A percentile compares a stretch with the other conserved stretches of the same genome.
Evolutionary conservation across 768 basidiomycete species (phyloP).

Genomic region (Lactifluus hygrophoroides): DNA sequence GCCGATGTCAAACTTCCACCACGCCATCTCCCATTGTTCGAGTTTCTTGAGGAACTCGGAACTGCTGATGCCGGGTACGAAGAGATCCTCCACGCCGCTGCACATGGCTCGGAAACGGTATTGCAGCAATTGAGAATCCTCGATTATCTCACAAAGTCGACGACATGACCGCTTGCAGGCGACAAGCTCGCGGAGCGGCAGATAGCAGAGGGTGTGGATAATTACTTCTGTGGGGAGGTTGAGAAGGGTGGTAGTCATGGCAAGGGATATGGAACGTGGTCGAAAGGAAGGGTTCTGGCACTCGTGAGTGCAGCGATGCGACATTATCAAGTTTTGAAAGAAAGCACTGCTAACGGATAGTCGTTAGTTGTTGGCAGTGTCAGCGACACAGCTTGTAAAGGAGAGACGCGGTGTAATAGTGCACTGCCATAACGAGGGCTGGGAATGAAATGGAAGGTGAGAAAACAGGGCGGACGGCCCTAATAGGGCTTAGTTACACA

Average conservation of each 20-base stretch:
- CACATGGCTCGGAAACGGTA: conserved; percentile 8
- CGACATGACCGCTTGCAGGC: conserved; percentile 9
- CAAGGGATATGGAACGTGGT: background rate
- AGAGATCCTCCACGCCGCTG: conserved; percentile 11
- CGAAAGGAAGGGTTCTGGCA: background rate
- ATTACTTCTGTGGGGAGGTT: conserved; percentile 5
- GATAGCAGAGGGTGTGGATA: background rate
- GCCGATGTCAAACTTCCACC: conserved; percentile 12
- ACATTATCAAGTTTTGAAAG: background rate
- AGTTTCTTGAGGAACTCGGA: conserved; percentile 6
- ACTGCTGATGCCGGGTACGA: conserved; percentile 4
- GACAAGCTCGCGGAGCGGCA: conserved; percentile 6
- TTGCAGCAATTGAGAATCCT: conserved; percentile 5
- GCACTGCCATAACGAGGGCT: too few relatives aligned
- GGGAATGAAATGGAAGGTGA: too few relatives aligned
- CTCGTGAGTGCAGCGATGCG: background rate
- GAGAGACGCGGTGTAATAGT: too few relatives aligned
- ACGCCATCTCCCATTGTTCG: conserved; percentile 10
- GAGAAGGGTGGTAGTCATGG: background rate
- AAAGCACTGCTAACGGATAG: background rate
- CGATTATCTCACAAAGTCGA: conserved; percentile 1
- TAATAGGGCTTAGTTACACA: too few relatives aligned
- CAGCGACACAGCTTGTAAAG: background rate
- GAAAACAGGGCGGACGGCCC: too few relatives aligned
- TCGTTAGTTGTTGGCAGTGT: background rate